A percentile compares a stretch with the other conserved stretches of the same genome.
phyloP scores from a whole-genome alignment of 1,139 yeast species.

The Candida sojae region DNA sequence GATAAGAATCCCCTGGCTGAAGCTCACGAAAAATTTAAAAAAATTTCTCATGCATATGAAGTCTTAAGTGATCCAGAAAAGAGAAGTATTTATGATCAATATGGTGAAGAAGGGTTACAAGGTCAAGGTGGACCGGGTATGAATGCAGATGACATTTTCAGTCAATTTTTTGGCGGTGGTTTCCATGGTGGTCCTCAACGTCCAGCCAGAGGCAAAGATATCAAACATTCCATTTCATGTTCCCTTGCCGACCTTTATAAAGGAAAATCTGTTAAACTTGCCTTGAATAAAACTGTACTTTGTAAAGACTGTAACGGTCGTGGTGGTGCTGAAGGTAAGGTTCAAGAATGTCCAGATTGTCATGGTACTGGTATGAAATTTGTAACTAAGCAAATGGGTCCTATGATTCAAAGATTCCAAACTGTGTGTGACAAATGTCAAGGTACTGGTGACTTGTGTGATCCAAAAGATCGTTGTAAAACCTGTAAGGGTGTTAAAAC shows the following conservation, averaged over 20 bases:
- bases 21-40: constrained; percentile 96
- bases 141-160: constrained; percentile 89
- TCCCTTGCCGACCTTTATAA: constrained; percentile 91
- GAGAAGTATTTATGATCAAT: constrained; percentile 85
- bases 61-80: constrained; percentile 82
- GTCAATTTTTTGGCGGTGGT: constrained; percentile 82
- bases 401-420: constrained; percentile 98
- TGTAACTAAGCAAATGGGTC: constrained; percentile 98
- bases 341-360: constrained; percentile 85
- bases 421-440: constrained; percentile 90
- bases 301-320: constrained; percentile 91
- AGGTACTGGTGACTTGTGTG: constrained; percentile 89
- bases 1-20: constrained; percentile 79
- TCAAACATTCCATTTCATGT: constrained; percentile 83
- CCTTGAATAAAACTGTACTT: constrained; percentile 86
- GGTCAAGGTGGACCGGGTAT: constrained; percentile 75
- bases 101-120: constrained; percentile 88
- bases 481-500: constrained; percentile 89
- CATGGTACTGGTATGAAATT: constrained; percentile 89
- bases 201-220: constrained; percentile 87
- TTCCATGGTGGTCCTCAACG: constrained; percentile 77
- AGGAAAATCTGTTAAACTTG: constrained; percentile 93
- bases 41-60: constrained; percentile 88
- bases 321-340: constrained; percentile 94
- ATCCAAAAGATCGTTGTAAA: constrained; percentile 87